Conservation (phyloP, 352 stramenopile genomes). For the Phytophthora niederhauseri region DNA sequence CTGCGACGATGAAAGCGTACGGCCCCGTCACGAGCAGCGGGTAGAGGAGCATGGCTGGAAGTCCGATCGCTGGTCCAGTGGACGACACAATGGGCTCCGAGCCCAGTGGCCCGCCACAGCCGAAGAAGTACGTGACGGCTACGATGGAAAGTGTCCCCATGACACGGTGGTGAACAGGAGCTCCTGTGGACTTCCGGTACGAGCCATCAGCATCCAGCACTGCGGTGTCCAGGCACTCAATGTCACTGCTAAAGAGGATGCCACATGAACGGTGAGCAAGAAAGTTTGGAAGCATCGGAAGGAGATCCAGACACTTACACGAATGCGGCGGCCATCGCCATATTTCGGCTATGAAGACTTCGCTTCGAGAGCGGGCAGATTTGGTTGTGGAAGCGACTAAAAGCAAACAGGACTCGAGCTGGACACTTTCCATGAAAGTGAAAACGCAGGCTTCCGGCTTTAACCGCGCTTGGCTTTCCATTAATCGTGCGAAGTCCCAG, state of each 20-base stretch:
- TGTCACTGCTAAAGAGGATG: conserved; percentile 13
- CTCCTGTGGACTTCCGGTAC: conserved; percentile 29
- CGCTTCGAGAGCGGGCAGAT: conserved; percentile 4
- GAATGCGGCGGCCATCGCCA: conserved; percentile 14
- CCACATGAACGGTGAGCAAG: not conserved
- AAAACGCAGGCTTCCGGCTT: not conserved
- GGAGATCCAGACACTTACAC: conserved; percentile 7
- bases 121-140: conserved; percentile 59
- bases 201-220: conserved; percentile 27
- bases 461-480: not conserved
- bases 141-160: conserved; percentile 46
- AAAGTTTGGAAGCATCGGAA: not conserved
- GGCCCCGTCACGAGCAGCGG: conserved; percentile 67
- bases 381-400: conserved; percentile 1
- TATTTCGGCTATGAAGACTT: not conserved
- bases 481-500: not conserved
- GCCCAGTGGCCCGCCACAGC: conserved; percentile 52
- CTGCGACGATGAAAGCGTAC: conserved; percentile 62
- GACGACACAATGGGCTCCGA: conserved; percentile 64
- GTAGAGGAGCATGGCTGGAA: conserved; percentile 62
- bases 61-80: conserved; percentile 56
- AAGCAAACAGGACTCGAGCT: not conserved
- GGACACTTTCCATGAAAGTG: conserved; percentile 8
- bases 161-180: conserved; percentile 33
- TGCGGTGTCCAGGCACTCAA: conserved; percentile 26